These are phyloP conservation scores for Spiraea crenata DNA, from an alignment of 331 rosid species.

Conservation along the genomic window DNA sequence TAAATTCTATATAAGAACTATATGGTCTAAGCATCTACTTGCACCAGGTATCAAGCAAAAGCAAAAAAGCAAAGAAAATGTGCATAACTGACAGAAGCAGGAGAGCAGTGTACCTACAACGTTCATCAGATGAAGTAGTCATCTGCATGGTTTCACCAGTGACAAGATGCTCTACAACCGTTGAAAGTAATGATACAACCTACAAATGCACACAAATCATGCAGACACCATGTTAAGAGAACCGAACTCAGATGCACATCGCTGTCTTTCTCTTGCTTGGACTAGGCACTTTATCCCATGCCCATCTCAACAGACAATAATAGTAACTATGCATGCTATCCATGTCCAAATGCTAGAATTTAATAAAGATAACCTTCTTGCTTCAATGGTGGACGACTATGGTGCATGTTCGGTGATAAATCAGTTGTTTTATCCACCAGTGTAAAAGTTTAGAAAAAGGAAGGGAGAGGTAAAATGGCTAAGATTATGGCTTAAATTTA, in stretches of 20 bases:
- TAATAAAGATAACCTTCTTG: not conserved
- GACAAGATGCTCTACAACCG: constrained; percentile 85
- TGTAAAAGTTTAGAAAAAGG: not conserved
- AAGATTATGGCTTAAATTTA: not conserved
- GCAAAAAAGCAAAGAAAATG: constrained; percentile 3
- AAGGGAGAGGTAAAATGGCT: not conserved
- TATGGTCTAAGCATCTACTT: not conserved
- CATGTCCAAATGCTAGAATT: not conserved
- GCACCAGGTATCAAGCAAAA: not conserved
- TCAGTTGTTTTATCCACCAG: not conserved
- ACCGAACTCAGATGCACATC: not conserved
- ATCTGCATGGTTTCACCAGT: constrained; percentile 98
- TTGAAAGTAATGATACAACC: constrained; percentile 83
- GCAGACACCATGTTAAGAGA: constrained; percentile 17
- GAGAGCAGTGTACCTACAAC: constrained; percentile 70
- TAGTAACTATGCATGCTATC: not conserved
- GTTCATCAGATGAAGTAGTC: constrained; percentile 72
- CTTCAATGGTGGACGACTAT: not conserved
- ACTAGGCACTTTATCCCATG: not conserved
- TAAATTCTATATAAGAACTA: not conserved
- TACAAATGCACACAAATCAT: constrained; percentile 30
- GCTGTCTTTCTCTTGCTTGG: not conserved
- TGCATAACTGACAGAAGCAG: constrained; percentile 18
- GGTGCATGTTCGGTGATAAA: constrained; percentile 1
- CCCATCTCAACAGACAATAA: not conserved